These are phyloP conservation scores for Amylocarpus encephaloides DNA, from an alignment of 2,329 filamentous ascomycete genomes.

Conservation along the genomic window DNA sequence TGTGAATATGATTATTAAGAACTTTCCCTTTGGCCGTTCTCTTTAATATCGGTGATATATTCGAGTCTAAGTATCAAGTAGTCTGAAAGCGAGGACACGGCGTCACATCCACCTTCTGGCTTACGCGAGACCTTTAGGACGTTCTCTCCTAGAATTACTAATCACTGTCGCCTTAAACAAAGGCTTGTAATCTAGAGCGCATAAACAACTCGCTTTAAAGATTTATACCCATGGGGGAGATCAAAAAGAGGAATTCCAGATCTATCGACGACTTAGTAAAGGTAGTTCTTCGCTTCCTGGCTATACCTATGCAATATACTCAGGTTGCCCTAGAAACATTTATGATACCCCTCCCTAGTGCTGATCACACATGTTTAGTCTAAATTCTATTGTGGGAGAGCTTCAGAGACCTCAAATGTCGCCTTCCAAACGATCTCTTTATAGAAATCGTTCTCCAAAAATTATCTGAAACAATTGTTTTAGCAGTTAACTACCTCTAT, in stretches of 20 bases:
- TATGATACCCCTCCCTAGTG: conserved; percentile 32
- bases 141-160: background rate
- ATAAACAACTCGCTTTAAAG: conserved; percentile 10
- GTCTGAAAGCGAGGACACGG: conserved; percentile 20
- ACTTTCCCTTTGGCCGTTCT: too few species aligned
- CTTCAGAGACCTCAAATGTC: conserved; percentile 33
- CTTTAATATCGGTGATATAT: conserved; percentile 19
- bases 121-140: conserved; percentile 16
- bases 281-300: conserved; percentile 30
- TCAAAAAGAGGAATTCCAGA: conserved; percentile 33
- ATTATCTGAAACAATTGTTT: conserved; percentile 32
- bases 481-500: conserved; percentile 42
- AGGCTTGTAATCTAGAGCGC: background rate
- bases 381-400: conserved; percentile 40
- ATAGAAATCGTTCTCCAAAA: conserved; percentile 33
- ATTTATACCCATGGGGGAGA: conserved; percentile 12
- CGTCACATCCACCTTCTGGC: conserved; percentile 16
- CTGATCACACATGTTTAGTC: conserved; percentile 34
- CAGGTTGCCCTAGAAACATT: conserved; percentile 33
- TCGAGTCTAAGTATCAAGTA: conserved; percentile 18
- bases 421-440: conserved; percentile 27
- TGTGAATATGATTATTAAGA: too few species aligned
- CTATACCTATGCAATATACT: conserved; percentile 26
- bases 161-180: background rate
- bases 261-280: conserved; percentile 36